Conservation (phyloP, 306 rosid species). For the Vigna trinervia region DNA sequence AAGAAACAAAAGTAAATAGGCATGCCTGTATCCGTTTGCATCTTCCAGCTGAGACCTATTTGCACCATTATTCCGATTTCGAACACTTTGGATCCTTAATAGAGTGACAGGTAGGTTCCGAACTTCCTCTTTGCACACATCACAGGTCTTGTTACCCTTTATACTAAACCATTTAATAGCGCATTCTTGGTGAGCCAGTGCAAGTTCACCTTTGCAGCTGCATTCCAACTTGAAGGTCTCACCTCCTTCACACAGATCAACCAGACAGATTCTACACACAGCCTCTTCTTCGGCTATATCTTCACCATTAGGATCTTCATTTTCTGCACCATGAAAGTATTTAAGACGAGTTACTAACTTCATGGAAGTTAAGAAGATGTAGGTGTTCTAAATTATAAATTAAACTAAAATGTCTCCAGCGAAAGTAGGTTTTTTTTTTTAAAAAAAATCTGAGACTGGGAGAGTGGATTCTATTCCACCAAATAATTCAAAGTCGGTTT, state of each 20-base stretch:
- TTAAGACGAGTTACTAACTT: slow-evolving; percentile 3
- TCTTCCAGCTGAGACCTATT: slow-evolving; percentile 63
- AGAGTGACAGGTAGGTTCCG: slow-evolving; percentile 86
- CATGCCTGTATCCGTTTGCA: slow-evolving; percentile 74
- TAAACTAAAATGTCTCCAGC: not conserved
- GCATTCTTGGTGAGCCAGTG: slow-evolving; percentile 97
- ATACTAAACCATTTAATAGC: slow-evolving; percentile 96
- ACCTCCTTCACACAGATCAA: slow-evolving; percentile 95
- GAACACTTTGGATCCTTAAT: slow-evolving; percentile 79
- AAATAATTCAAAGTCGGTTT: slow-evolving; percentile 18
- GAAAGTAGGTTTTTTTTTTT: not conserved
- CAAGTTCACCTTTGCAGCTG: slow-evolving; percentile 99
- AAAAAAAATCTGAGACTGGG: not conserved
- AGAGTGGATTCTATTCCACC: slow-evolving; percentile 4
- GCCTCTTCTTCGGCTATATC: slow-evolving; percentile 98
- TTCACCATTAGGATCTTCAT: slow-evolving; percentile 68
- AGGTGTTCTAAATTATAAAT: slow-evolving; percentile 6
- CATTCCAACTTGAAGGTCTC: slow-evolving; percentile 98
- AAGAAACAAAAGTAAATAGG: slow-evolving; percentile 8
- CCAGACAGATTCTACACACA: slow-evolving; percentile 90
- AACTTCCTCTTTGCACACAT: slow-evolving; percentile 92
- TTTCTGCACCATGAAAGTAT: slow-evolving; percentile 60
- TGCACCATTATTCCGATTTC: slow-evolving; percentile 57
- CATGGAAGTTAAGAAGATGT: slow-evolving; percentile 3
- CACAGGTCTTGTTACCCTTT: slow-evolving; percentile 95